Base-by-base conservation (phyloP, 2,329 filamentous ascomycete species). In the Pestalotiopsis fici region DNA sequence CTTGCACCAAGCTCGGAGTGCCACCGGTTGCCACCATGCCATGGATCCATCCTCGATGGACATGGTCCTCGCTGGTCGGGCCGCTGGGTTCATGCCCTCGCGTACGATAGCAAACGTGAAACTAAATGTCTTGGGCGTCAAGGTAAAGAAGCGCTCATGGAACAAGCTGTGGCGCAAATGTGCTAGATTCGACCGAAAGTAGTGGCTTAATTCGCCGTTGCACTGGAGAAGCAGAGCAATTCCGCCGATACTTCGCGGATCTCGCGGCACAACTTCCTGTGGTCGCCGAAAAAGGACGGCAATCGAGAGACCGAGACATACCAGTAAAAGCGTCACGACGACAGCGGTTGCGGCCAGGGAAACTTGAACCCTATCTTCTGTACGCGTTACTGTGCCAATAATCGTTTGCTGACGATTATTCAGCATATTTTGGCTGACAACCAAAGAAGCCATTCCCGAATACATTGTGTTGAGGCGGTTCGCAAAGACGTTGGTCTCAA, bases 241-340 rank as follows among this genome's bases (percentile, higher is more conserved):
- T 12, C 60, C 60, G 15, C 60, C 65, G n/a, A 67, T 67, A 18
- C 65, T 64, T 13, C 61, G 50, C 6, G 65, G 65, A 18, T 67
- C 61, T n/a, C 65, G 27, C 15, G 65, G 60, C 4, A 67, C 65
- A 27, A 67, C 54, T 1, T 21, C 50, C 7, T 27, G 35, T 13
- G 65, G 37, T 31, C 55, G 65, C n/a, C 39, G 9, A 9, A 18
- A 31, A 3, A 64, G 21, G 2, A 67, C 28, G 1, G 54, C 23
- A 12, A 60, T 37, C 3, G 65, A 64, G 4, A 64, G n/a, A 11
- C 55, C 18, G 4, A 59, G n/a, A 27, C 65, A 64, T 21, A 57
- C 18, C 2, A 64, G 31, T 6, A 67, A 25, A 18, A 67, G 23
- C n/a, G 60, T 59, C 13, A 47, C 15, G 1, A 64, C 28, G 7